phyloP scores from a whole-genome alignment of 73 alveolate genomes.

The Paraurostyla sp. region DNA sequence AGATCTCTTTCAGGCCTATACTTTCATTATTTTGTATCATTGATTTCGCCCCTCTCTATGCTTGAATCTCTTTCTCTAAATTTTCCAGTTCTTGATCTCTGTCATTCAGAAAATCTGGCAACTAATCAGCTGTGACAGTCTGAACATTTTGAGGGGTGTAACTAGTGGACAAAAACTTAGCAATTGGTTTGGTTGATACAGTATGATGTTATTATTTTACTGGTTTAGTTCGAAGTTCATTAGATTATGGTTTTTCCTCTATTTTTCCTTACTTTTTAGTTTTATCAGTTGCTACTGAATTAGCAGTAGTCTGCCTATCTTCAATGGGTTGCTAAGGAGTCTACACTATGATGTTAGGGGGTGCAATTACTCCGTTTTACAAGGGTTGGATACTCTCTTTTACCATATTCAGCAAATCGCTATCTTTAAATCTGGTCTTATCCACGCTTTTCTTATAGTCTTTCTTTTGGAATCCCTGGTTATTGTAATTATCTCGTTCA shows the following conservation, averaged over 20 bases:
- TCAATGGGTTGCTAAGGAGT: background rate
- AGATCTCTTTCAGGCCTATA: background rate
- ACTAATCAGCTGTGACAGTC: slow-evolving; percentile 11
- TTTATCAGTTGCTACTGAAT: background rate
- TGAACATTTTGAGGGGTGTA: background rate
- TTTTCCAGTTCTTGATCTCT: slow-evolving; percentile 39
- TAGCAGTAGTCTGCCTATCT: background rate
- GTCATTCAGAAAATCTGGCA: background rate
- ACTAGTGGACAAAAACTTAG: slow-evolving; percentile 25
- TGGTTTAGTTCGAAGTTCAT: background rate
- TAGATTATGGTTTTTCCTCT: background rate
- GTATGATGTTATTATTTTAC: background rate
- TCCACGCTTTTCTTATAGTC: background rate
- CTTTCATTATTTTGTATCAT: background rate
- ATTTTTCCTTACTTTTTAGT: background rate
- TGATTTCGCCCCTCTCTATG: background rate
- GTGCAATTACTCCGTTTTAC: too few species aligned
- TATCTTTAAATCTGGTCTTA: background rate
- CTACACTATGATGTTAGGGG: too few species aligned
- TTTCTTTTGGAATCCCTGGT: background rate
- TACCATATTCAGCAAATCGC: background rate
- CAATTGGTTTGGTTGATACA: slow-evolving; percentile 1
- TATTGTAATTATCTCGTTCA: too few species aligned
- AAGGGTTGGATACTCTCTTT: background rate
- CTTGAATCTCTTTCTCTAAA: slow-evolving; percentile 11